These are phyloP conservation scores for Phytophthora citricola DNA, from an alignment of 352 stramenopile species.

Conservation along the genomic window DNA sequence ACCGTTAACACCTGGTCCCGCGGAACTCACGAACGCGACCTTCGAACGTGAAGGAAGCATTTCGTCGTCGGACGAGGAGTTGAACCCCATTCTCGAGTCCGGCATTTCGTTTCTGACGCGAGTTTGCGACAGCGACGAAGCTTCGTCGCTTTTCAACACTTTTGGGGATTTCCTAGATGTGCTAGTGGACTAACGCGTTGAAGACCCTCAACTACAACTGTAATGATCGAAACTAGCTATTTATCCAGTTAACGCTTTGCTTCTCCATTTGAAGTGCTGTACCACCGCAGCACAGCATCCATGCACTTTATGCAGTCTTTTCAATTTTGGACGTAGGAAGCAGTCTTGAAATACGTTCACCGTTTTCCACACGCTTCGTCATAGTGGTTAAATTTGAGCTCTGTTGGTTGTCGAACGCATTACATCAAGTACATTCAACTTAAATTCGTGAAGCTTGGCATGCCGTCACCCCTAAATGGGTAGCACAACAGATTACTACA, in stretches of 20 bases:
- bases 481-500: too few relatives aligned
- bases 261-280: too few relatives aligned
- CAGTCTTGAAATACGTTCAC: too few relatives aligned
- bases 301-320: too few relatives aligned
- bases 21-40: constrained; percentile 23
- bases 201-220: constrained; percentile 15
- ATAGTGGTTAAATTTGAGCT: too few relatives aligned
- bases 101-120: constrained; percentile 61
- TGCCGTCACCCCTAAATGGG: too few relatives aligned
- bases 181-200: constrained; percentile 59
- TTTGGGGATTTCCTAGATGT: constrained; percentile 78
- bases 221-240: constrained; percentile 8
- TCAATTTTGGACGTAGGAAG: too few relatives aligned
- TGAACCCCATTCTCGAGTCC: constrained; percentile 46
- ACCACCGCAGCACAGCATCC: too few relatives aligned
- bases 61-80: constrained; percentile 22
- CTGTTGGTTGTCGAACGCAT: too few relatives aligned
- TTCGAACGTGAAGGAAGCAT: constrained; percentile 24
- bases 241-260: constrained; percentile 4
- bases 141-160: constrained; percentile 69
- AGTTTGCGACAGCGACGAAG: constrained; percentile 68
- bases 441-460: too few relatives aligned
- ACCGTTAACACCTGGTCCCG: not conserved
- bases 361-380: too few relatives aligned
- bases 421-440: too few relatives aligned